phyloP scores from a whole-genome alignment of 176 grass and related monocot species.

The Juncus effusus region DNA sequence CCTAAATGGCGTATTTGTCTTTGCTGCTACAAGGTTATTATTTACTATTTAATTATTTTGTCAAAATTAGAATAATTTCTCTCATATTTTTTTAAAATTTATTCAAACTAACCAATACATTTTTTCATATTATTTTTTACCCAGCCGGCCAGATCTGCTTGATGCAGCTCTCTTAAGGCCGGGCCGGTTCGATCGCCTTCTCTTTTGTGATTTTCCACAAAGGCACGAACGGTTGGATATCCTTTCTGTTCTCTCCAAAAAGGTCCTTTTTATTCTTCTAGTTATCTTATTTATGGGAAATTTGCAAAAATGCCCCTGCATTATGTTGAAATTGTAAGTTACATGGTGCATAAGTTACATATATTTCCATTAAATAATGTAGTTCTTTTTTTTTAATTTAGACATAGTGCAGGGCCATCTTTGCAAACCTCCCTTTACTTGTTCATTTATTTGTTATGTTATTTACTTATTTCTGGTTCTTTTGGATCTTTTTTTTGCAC shows the following conservation, averaged over 20 bases:
- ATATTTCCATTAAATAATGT: no score
- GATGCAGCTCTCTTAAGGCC: constrained; percentile 90
- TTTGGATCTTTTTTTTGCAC: constrained; percentile 16
- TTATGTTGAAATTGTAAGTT: no score
- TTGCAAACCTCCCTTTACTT: no score
- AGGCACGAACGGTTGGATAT: constrained; percentile 79
- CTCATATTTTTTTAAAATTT: constrained; percentile 4
- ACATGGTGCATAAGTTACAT: no score
- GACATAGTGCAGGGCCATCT: no score
- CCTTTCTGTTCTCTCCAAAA: constrained; percentile 74
- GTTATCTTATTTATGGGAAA: no score
- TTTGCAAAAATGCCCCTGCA: no score
- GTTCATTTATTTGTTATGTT: not conserved
- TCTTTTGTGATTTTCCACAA: constrained; percentile 84
- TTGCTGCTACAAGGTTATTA: constrained; percentile 82
- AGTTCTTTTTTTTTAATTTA: no score
- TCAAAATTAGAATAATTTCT: not conserved
- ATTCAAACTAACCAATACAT: not conserved
- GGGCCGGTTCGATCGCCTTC: constrained; percentile 89
- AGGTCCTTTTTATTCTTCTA: constrained; percentile 28
- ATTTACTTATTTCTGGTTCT: not conserved
- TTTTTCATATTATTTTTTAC: constrained; percentile 25
- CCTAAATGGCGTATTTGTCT: constrained; percentile 91
- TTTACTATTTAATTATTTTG: not conserved
- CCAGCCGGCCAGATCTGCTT: constrained; percentile 80